These are phyloP conservation scores for Penicillium psychrofluorescens DNA, from an alignment of 495 filamentous ascomycete species.

Conservation along the genomic window DNA sequence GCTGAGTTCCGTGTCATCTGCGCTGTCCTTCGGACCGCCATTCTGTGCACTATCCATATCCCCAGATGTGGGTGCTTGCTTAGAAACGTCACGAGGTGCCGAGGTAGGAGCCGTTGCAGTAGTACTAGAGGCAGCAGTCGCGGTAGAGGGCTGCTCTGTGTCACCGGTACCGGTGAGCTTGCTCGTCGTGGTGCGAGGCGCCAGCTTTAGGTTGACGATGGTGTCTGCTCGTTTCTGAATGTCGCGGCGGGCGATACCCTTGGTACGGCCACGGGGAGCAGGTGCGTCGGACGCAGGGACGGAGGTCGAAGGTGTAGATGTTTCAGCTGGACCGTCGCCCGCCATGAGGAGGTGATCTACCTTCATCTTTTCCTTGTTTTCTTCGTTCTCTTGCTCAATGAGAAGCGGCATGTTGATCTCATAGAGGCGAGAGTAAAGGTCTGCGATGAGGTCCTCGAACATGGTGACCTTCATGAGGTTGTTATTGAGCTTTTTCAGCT, in stretches of 20 bases:
- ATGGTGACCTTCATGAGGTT: slow-evolving; percentile 74
- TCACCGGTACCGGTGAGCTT: slow-evolving; percentile 21
- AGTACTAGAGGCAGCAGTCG: slow-evolving; percentile 3
- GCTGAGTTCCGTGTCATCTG: slow-evolving; percentile 74
- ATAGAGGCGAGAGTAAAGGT: slow-evolving; percentile 81
- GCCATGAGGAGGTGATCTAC: slow-evolving; percentile 49
- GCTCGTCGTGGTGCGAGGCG: slow-evolving; percentile 23
- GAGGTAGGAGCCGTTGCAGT: slow-evolving; percentile 14
- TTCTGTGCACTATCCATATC: slow-evolving; percentile 18
- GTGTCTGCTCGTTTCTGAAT: slow-evolving; percentile 57
- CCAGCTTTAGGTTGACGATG: slow-evolving; percentile 38
- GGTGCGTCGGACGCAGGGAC: slow-evolving; percentile 32
- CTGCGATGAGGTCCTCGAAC: slow-evolving; percentile 85
- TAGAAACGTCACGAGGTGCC: slow-evolving; percentile 3
- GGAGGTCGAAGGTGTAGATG: slow-evolving; percentile 26
- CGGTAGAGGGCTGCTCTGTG: slow-evolving; percentile 10
- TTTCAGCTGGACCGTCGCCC: slow-evolving; percentile 28
- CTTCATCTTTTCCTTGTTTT: slow-evolving; percentile 50
- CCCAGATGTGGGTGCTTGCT: slow-evolving; percentile 4
- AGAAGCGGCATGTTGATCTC: slow-evolving; percentile 42
- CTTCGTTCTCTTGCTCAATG: slow-evolving; percentile 40
- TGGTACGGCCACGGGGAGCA: slow-evolving; percentile 43
- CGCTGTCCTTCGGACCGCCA: slow-evolving; percentile 58
- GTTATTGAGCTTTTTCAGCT: slow-evolving; percentile 85
- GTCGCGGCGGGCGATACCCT: slow-evolving; percentile 57